A percentile compares a stretch with the other conserved stretches of the same genome.
Conservation (phyloP, 2,329 filamentous ascomycete species). For the Fusarium sambucinum region DNA sequence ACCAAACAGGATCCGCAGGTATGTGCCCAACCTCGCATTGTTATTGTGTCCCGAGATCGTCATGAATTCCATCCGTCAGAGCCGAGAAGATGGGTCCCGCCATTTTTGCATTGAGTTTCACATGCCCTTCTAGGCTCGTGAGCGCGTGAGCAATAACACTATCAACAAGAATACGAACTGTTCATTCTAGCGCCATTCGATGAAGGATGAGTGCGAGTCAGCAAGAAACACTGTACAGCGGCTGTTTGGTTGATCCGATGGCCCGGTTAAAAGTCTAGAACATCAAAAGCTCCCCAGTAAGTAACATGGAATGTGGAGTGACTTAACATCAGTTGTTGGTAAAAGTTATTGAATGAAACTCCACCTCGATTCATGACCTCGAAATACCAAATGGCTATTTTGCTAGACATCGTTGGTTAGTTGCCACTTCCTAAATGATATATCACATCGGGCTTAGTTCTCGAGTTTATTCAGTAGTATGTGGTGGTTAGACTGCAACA, state of each 20-base stretch:
- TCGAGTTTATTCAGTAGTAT: neutral
- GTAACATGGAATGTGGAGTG: slow-evolving; percentile 35
- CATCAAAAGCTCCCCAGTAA: slow-evolving; percentile 5
- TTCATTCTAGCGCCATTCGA: slow-evolving; percentile 9
- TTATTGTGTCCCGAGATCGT: slow-evolving; percentile 22
- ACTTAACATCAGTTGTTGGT: neutral
- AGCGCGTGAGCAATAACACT: slow-evolving; percentile 35
- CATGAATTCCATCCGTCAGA: slow-evolving; percentile 16
- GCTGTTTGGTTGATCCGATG: slow-evolving; percentile 33
- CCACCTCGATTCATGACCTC: neutral
- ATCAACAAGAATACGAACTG: slow-evolving; percentile 31
- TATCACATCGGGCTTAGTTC: slow-evolving; percentile 5
- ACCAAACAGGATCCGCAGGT: neutral
- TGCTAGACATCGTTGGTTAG: neutral
- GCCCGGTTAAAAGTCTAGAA: slow-evolving; percentile 7
- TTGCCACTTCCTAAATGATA: neutral
- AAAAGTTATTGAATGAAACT: neutral
- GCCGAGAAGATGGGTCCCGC: slow-evolving; percentile 39
- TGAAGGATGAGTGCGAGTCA: neutral
- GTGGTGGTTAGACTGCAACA: slow-evolving; percentile 24
- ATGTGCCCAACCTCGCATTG: slow-evolving; percentile 7
- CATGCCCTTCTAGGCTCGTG: slow-evolving; percentile 36
- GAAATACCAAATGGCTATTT: neutral
- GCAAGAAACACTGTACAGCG: slow-evolving; percentile 12
- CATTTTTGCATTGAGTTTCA: slow-evolving; percentile 18